Conservation (phyloP, 768 basidiomycete species). For the Glaciozyma martinii region DNA sequence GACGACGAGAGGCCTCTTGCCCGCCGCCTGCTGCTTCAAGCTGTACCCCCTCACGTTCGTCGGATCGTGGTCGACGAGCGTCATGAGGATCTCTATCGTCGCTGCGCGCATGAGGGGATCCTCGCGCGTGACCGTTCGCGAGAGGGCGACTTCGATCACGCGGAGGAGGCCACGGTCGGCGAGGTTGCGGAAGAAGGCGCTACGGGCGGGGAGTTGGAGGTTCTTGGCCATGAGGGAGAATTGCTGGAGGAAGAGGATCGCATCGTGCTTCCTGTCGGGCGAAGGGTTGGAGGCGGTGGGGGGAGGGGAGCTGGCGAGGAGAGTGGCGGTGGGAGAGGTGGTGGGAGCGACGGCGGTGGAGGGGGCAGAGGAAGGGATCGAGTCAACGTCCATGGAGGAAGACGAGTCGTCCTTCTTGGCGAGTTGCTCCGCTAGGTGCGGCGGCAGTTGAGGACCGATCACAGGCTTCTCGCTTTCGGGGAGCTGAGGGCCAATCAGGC, state of each 20-base stretch:
- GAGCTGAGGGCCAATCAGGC: neutral
- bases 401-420: neutral
- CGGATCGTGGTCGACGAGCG: conserved; percentile 82
- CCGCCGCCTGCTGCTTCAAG: conserved; percentile 38
- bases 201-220: conserved; percentile 76
- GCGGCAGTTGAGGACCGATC: conserved; percentile 14
- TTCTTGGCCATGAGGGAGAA: conserved; percentile 94
- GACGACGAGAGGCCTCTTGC: conserved; percentile 57
- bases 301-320: neutral
- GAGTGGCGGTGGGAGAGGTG: neutral
- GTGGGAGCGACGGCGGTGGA: neutral
- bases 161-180: conserved; percentile 81
- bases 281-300: neutral
- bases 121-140: conserved; percentile 41
- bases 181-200: conserved; percentile 74
- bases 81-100: conserved; percentile 73
- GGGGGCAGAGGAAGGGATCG: neutral
- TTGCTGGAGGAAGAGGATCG: conserved; percentile 80
- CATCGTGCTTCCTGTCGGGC: conserved; percentile 49
- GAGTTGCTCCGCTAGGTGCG: neutral
- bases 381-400: neutral
- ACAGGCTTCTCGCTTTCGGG: conserved; percentile 36
- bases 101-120: conserved; percentile 58
- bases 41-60: conserved; percentile 76
- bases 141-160: conserved; percentile 85